phyloP scores from a whole-genome alignment of 805 yeast genomes.

The Barnettozyma botsteinii region DNA sequence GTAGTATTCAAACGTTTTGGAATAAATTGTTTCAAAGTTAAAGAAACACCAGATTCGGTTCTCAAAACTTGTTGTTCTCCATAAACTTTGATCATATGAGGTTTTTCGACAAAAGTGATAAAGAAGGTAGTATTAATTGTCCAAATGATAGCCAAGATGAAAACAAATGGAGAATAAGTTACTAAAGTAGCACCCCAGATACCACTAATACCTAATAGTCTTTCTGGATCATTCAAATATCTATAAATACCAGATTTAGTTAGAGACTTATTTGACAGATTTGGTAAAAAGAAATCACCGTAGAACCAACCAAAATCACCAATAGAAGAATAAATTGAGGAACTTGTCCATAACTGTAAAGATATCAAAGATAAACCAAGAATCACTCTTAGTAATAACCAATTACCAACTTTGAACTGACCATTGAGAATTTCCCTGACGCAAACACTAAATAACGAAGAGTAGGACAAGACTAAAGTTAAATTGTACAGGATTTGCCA shows the following conservation, averaged over 20 bases:
- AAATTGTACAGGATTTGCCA: slow-evolving; percentile 65
- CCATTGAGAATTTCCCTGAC: slow-evolving; percentile 27
- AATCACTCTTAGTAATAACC: slow-evolving; percentile 48
- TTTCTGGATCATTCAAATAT: slow-evolving; percentile 78
- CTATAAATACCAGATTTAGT: slow-evolving; percentile 79
- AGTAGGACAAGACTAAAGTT: slow-evolving; percentile 49
- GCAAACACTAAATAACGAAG: slow-evolving; percentile 40
- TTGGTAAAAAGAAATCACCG: slow-evolving; percentile 75
- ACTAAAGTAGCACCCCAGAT: slow-evolving; percentile 67
- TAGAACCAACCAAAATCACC: slow-evolving; percentile 89
- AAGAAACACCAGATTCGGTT: slow-evolving; percentile 41
- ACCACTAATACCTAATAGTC: slow-evolving; percentile 71
- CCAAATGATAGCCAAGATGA: slow-evolving; percentile 57
- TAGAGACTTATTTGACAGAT: slow-evolving; percentile 41
- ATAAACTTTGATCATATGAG: slow-evolving; percentile 71
- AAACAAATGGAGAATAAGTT: slow-evolving; percentile 45
- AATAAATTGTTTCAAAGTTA: slow-evolving; percentile 31
- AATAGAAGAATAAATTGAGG: slow-evolving; percentile 61
- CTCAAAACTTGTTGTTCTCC: slow-evolving; percentile 57
- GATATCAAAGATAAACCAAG: slow-evolving; percentile 50
- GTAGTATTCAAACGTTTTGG: slow-evolving; percentile 34
- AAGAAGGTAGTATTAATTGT: slow-evolving; percentile 59
- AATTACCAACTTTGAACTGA: slow-evolving; percentile 30
- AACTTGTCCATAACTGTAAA: slow-evolving; percentile 64
- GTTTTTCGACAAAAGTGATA: slow-evolving; percentile 67